Evolutionary conservation across 208 protist species (phyloP).

Genomic region (Leishmania turanica): DNA sequence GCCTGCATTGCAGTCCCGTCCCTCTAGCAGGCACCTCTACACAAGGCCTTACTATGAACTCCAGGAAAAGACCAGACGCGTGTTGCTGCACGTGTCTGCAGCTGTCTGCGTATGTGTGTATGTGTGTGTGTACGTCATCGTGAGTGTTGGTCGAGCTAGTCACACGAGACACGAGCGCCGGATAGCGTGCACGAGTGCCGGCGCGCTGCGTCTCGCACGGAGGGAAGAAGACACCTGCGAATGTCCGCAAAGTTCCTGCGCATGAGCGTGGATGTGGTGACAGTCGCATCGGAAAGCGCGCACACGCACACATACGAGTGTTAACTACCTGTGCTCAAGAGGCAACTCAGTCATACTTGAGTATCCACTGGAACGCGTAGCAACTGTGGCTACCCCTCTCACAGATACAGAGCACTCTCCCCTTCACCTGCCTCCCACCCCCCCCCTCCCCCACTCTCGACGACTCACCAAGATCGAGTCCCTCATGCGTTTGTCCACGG

Average conservation of each 20-base stretch:
- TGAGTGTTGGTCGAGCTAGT: neutral
- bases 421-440: neutral
- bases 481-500: constrained; percentile 12
- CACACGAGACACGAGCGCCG: neutral
- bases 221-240: neutral
- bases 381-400: neutral
- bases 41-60: neutral
- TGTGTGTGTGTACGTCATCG: neutral
- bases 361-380: neutral
- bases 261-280: neutral
- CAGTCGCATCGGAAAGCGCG: neutral
- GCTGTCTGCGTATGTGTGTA: neutral
- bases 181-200: neutral
- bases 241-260: neutral
- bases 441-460: neutral
- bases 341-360: neutral
- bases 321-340: neutral
- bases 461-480: neutral
- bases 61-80: neutral
- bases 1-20: neutral
- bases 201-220: neutral
- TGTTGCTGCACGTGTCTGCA: neutral
- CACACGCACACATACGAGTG: neutral
- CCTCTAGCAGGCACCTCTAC: neutral
- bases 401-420: neutral